These are phyloP conservation scores for Acacia crassicarpa DNA, from an alignment of 306 rosid species.

Conservation along the genomic window DNA sequence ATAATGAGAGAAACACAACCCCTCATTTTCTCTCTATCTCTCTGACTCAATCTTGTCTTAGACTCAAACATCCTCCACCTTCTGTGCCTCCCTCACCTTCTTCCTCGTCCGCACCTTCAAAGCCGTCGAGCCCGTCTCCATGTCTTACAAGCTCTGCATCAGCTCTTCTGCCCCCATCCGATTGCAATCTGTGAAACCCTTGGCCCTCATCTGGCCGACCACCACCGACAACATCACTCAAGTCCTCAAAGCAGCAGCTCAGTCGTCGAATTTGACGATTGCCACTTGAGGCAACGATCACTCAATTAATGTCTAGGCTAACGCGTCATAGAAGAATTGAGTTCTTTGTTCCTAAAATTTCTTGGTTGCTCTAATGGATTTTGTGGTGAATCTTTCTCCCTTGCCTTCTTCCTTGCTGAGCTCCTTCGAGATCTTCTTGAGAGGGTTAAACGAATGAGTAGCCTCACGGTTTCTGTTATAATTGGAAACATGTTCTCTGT, in stretches of 20 bases:
- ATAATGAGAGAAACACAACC: no score
- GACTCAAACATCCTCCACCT: conserved; percentile 6
- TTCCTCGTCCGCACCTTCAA: conserved; percentile 59
- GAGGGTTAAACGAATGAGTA: conserved; percentile 56
- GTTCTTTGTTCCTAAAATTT: conserved; percentile 22
- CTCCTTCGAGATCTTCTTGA: conserved; percentile 62
- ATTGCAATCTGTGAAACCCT: no score
- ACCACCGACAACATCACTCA: no score
- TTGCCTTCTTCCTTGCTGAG: conserved; percentile 43
- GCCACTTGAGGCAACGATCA: no score
- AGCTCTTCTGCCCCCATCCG: conserved; percentile 75
- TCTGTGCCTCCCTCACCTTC: conserved; percentile 78
- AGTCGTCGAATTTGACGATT: no score
- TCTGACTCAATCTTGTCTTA: no score
- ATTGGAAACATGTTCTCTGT: conserved; percentile 89
- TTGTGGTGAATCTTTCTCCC: conserved; percentile 59
- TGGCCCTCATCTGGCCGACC: no score
- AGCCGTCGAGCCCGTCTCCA: conserved; percentile 69
- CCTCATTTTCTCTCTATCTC: no score
- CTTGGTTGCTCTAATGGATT: conserved; percentile 56
- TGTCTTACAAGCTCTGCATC: conserved; percentile 66
- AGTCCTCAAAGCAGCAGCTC: no score
- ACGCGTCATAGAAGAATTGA: background rate
- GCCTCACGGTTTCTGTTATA: conserved; percentile 70
- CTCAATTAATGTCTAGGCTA: no score